Conservation (phyloP, 2,329 filamentous ascomycete genomes). For the Aspergillus flavus region DNA sequence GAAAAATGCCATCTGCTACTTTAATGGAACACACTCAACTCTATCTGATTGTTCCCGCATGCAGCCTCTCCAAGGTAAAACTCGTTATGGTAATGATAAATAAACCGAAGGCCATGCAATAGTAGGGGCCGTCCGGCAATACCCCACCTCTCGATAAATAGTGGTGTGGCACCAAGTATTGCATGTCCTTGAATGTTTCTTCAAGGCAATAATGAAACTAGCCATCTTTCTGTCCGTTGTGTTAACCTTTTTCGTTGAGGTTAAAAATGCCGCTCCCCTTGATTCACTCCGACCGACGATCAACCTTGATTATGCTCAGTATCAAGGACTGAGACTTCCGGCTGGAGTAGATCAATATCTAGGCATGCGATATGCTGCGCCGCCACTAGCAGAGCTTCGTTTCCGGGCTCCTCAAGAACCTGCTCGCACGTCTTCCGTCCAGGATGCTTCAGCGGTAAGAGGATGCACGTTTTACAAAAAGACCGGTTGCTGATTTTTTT, state of each 20-base stretch:
- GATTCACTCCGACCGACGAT: constrained; percentile 40
- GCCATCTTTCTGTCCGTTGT: neutral
- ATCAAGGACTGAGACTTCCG: constrained; percentile 56
- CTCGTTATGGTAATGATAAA: neutral
- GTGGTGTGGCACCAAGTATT: neutral
- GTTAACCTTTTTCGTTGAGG: neutral
- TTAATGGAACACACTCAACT: neutral
- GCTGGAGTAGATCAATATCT: constrained; percentile 69
- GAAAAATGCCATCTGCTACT: neutral
- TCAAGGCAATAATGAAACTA: neutral
- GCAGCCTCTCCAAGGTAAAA: neutral
- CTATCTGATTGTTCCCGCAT: neutral
- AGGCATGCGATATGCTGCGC: constrained; percentile 70
- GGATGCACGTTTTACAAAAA: neutral
- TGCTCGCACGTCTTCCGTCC: constrained; percentile 32
- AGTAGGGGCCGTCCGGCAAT: neutral
- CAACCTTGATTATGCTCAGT: constrained; percentile 65
- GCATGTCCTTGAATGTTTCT: too few species aligned
- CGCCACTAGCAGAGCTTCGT: constrained; percentile 63
- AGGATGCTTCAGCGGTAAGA: constrained; percentile 48
- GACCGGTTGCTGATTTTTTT: neutral
- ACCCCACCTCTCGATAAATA: neutral
- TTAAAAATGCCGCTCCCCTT: neutral
- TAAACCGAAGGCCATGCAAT: neutral
- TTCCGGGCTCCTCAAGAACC: constrained; percentile 69